Percentiles rank a stretch among this genome's conserved stretches.
phyloP scores from a whole-genome alignment of 139 green algal species.

The Picochlorum costavermella region DNA sequence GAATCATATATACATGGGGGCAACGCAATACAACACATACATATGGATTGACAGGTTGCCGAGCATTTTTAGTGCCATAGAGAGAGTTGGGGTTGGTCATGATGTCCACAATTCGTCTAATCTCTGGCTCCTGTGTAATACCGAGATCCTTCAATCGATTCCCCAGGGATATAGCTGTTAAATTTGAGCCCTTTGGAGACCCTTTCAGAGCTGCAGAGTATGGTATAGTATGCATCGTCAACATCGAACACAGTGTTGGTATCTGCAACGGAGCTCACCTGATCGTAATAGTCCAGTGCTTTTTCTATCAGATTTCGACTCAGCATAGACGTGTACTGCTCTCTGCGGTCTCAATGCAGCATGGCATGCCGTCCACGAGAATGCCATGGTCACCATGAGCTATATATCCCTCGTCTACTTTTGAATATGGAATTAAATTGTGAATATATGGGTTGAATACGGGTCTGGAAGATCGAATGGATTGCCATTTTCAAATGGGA shows the following conservation, averaged over 20 bases:
- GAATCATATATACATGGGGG: neutral
- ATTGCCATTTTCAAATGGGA: too few relatives aligned
- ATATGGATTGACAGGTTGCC: constrained; percentile 22
- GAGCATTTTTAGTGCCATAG: constrained; percentile 39
- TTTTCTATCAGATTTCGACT: too few relatives aligned
- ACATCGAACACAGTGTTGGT: too few relatives aligned
- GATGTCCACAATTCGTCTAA: constrained; percentile 56
- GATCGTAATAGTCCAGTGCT: neutral
- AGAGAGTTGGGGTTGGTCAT: constrained; percentile 74
- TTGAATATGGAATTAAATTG: too few relatives aligned
- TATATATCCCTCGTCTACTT: too few relatives aligned
- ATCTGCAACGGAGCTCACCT: neutral
- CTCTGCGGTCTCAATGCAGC: too few relatives aligned
- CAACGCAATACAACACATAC: neutral
- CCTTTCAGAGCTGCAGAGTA: constrained; percentile 13
- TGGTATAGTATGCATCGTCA: too few relatives aligned
- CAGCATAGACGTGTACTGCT: too few relatives aligned
- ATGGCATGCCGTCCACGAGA: too few relatives aligned
- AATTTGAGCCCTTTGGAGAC: constrained; percentile 12
- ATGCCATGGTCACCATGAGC: too few relatives aligned
- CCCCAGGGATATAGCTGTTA: constrained; percentile 25
- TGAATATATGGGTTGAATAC: too few relatives aligned
- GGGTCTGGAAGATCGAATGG: too few relatives aligned
- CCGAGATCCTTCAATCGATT: constrained; percentile 39
- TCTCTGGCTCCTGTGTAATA: constrained; percentile 48